These are phyloP conservation scores for Lipomyces anomalus DNA, from an alignment of 805 yeast species.

Conservation along the genomic window DNA sequence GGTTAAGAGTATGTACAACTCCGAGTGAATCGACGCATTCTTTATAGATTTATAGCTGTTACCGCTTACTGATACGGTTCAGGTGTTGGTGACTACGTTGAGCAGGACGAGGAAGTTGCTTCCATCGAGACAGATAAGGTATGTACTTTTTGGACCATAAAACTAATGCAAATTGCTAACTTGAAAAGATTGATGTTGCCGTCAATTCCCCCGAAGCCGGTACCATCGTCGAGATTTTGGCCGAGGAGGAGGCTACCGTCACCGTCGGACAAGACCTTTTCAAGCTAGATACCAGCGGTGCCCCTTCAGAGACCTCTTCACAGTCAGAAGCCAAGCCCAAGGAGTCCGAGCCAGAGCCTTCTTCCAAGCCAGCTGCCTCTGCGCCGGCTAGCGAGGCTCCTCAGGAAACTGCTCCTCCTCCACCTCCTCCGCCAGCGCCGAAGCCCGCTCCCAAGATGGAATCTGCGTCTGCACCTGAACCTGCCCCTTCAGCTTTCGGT, in stretches of 20 bases:
- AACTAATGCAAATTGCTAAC: not conserved
- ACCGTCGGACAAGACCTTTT: slow-evolving; percentile 91
- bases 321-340: slow-evolving; percentile 28
- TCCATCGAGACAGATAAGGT: slow-evolving; percentile 93
- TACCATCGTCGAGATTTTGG: slow-evolving; percentile 77
- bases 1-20: slow-evolving; percentile 34
- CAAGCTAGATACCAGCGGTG: slow-evolving; percentile 62
- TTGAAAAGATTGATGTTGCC: slow-evolving; percentile 70
- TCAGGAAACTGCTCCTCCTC: slow-evolving; percentile 29
- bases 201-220: slow-evolving; percentile 93
- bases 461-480: slow-evolving; percentile 27
- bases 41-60: not conserved
- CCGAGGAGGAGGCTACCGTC: slow-evolving; percentile 83
- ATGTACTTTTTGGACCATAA: not conserved
- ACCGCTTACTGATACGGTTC: slow-evolving; percentile 36
- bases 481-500: slow-evolving; percentile 44
- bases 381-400: slow-evolving; percentile 24
- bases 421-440: slow-evolving; percentile 27
- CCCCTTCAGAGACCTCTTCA: slow-evolving; percentile 21
- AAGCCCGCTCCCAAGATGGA: slow-evolving; percentile 31
- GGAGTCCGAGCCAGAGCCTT: slow-evolving; percentile 33
- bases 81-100: slow-evolving; percentile 81
- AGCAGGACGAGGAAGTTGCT: slow-evolving; percentile 83
- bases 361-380: slow-evolving; percentile 27
- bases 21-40: not conserved